A percentile compares a stretch with the other conserved stretches of the same genome.
Evolutionary conservation across 805 yeast species (phyloP).

Genomic region (Candida coleopterorum): DNA sequence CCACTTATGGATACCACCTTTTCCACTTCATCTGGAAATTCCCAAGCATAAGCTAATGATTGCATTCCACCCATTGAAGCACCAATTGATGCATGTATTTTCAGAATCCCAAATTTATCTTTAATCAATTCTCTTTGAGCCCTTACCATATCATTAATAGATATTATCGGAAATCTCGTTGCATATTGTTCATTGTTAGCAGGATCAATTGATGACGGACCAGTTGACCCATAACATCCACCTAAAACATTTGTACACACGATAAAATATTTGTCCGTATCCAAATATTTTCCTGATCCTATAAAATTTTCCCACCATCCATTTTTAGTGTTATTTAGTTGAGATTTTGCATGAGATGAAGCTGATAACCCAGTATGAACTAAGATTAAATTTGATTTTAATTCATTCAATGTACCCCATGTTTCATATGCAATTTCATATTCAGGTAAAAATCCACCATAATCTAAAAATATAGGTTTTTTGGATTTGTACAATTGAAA

Average conservation of each 20-base stretch:
- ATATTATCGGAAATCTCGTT: constrained; percentile 80
- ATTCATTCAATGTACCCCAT: constrained; percentile 73
- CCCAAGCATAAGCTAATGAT: constrained; percentile 80
- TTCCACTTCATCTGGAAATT: constrained; percentile 71
- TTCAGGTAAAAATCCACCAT: constrained; percentile 72
- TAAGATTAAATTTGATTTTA: constrained; percentile 66
- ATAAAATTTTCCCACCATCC: constrained; percentile 98
- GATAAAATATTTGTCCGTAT: constrained; percentile 75
- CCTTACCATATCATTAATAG: constrained; percentile 86
- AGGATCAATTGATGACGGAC: constrained; percentile 81
- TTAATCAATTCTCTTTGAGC: constrained; percentile 72
- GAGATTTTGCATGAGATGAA: constrained; percentile 89
- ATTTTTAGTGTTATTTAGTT: constrained; percentile 55
- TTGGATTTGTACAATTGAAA: constrained; percentile 52
- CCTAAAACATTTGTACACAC: constrained; percentile 91
- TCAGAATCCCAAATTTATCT: constrained; percentile 56
- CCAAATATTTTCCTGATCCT: constrained; percentile 76
- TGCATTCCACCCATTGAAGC: constrained; percentile 99
- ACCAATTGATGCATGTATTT: constrained; percentile 77
- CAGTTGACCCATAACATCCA: constrained; percentile 93
- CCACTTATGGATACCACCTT: constrained; percentile 81
- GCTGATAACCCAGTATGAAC: constrained; percentile 92
- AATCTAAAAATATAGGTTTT: constrained; percentile 67
- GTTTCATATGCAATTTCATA: constrained; percentile 87
- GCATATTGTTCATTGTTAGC: constrained; percentile 65